Conservation (phyloP, 805 yeast genomes). For the Brettanomyces bruxellensis region DNA sequence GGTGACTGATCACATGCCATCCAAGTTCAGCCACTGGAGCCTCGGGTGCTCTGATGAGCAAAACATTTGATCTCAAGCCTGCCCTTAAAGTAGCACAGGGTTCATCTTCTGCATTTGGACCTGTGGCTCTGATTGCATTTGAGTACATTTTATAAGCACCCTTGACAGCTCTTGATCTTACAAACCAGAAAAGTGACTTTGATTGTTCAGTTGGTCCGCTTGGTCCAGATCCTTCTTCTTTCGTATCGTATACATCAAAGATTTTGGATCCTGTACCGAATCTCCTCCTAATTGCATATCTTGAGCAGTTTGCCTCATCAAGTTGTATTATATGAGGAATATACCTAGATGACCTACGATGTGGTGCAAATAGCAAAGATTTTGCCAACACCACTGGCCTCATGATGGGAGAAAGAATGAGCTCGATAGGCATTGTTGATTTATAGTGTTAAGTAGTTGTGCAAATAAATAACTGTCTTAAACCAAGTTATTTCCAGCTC, state of each 20-base stretch:
- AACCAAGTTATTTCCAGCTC: too few relatives aligned
- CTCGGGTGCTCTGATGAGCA: slow-evolving; percentile 42
- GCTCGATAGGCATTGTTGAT: slow-evolving; percentile 46
- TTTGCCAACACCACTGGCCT: slow-evolving; percentile 50
- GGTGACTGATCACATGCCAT: slow-evolving; percentile 52
- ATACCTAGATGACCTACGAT: slow-evolving; percentile 47
- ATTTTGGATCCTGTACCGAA: slow-evolving; percentile 55
- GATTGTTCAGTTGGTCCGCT: slow-evolving; percentile 34
- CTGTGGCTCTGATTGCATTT: slow-evolving; percentile 30
- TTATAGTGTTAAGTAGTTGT: neutral
- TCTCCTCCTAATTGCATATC: slow-evolving; percentile 42
- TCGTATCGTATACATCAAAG: slow-evolving; percentile 44
- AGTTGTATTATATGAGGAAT: slow-evolving; percentile 44
- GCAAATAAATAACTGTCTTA: too few relatives aligned
- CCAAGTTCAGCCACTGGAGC: slow-evolving; percentile 49
- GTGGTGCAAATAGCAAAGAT: slow-evolving; percentile 44
- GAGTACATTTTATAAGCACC: slow-evolving; percentile 56
- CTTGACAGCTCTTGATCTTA: slow-evolving; percentile 56
- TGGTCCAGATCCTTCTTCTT: slow-evolving; percentile 27
- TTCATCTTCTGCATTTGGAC: slow-evolving; percentile 40
- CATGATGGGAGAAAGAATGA: slow-evolving; percentile 49
- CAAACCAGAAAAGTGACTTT: slow-evolving; percentile 42
- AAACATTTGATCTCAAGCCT: slow-evolving; percentile 50
- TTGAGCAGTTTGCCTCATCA: slow-evolving; percentile 25
- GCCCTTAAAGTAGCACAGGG: slow-evolving; percentile 54